Conservation (phyloP, 768 basidiomycete species). For the Mycena alexandri region DNA sequence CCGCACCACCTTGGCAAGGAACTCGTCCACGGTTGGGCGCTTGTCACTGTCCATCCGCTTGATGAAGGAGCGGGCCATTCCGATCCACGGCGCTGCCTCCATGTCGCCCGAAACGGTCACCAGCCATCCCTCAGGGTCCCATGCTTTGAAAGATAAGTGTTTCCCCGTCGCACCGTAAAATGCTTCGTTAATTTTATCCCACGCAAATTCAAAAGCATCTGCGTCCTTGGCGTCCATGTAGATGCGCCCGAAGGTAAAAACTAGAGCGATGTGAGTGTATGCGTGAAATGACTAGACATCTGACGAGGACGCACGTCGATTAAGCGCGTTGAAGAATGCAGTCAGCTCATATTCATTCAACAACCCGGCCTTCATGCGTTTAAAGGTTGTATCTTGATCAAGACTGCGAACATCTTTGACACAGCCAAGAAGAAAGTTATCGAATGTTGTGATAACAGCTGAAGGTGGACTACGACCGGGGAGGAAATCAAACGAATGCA, state of each 20-base stretch:
- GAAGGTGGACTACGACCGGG: slow-evolving; percentile 7
- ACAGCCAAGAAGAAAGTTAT: background rate
- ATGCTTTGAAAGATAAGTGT: slow-evolving; percentile 4
- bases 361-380: slow-evolving; percentile 8
- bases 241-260: slow-evolving; percentile 6
- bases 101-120: slow-evolving; percentile 9
- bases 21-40: background rate
- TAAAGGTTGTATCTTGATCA: slow-evolving; percentile 4
- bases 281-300: background rate
- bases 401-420: background rate
- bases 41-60: slow-evolving; percentile 1
- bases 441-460: slow-evolving; percentile 2
- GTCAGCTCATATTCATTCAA: slow-evolving; percentile 6
- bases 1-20: background rate
- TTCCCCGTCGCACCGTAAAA: slow-evolving; percentile 7
- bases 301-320: background rate
- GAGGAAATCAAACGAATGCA: slow-evolving; percentile 8
- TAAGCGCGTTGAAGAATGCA: background rate
- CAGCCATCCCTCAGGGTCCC: slow-evolving; percentile 11
- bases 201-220: slow-evolving; percentile 4
- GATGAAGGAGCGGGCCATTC: slow-evolving; percentile 15
- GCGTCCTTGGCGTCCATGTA: slow-evolving; percentile 11
- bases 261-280: no score
- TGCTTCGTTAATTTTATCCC: slow-evolving; percentile 10
- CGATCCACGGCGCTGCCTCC: slow-evolving; percentile 16